phyloP scores from a whole-genome alignment of 2,329 filamentous ascomycete species.

The Chrysosporium keratinophilum region DNA sequence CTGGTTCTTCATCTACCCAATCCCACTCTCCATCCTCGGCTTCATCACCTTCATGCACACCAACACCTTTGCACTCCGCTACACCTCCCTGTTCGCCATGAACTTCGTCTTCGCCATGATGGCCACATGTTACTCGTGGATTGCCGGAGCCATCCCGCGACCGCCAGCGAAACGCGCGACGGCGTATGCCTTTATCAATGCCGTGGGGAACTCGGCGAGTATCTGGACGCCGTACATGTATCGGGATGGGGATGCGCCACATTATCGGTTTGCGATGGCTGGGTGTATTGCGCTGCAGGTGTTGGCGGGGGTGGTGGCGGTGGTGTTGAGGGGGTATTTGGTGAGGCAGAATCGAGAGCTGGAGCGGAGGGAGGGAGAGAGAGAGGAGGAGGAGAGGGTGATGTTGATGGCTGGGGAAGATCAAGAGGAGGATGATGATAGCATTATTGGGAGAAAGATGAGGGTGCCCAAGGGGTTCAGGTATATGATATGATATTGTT shows the following conservation, averaged over 20 bases:
- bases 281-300: conserved; percentile 35
- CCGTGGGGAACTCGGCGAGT: conserved; percentile 43
- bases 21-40: conserved; percentile 42
- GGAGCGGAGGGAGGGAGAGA: conserved; percentile 36
- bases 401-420: conserved; percentile 42
- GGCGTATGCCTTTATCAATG: conserved; percentile 47
- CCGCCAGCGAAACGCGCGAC: conserved; percentile 47
- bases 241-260: conserved; percentile 28
- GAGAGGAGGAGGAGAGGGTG: conserved; percentile 31
- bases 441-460: conserved; percentile 41
- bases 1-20: conserved; percentile 46
- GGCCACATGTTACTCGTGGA: conserved; percentile 43
- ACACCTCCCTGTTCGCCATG: conserved; percentile 48
- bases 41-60: conserved; percentile 48
- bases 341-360: conserved; percentile 42
- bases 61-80: conserved; percentile 42
- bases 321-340: conserved; percentile 33
- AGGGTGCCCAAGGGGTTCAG: conserved; percentile 46
- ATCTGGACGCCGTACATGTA: conserved; percentile 47
- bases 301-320: conserved; percentile 27
- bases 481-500: conserved; percentile 24
- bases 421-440: conserved; percentile 43
- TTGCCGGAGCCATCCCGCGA: conserved; percentile 42
- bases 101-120: conserved; percentile 48
- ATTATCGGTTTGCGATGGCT: conserved; percentile 35